Conservation (phyloP, 768 basidiomycete species). For the Kwoniella sp. region DNA sequence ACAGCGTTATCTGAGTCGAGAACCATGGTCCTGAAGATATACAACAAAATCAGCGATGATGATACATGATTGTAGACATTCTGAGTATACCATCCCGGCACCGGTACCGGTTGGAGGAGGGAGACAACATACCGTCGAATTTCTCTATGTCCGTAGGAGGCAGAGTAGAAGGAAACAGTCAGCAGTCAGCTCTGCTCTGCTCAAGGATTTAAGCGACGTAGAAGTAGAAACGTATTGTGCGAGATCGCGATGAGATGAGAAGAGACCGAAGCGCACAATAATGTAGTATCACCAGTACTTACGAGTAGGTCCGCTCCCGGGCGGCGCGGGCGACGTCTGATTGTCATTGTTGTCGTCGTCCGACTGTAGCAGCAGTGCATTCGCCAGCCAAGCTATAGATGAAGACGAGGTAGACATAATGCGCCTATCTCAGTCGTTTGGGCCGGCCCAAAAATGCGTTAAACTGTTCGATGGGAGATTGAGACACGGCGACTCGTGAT, state of each 20-base stretch:
- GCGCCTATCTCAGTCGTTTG: background rate
- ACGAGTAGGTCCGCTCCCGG: slow-evolving; percentile 48
- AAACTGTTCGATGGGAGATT: too few species aligned
- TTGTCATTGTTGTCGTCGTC: slow-evolving; percentile 18
- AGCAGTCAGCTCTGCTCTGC: too few species aligned
- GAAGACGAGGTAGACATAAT: background rate
- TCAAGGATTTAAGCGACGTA: background rate
- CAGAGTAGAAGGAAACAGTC: too few species aligned
- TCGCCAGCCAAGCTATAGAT: slow-evolving; percentile 6
- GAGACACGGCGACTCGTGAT: too few species aligned
- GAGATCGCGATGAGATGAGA: background rate
- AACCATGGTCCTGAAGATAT: slow-evolving; percentile 80
- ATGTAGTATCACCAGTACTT: too few species aligned
- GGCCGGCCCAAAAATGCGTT: too few species aligned
- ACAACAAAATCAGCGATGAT: too few species aligned
- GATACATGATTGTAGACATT: too few species aligned
- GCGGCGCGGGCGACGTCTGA: slow-evolving; percentile 27
- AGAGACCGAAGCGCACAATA: too few species aligned
- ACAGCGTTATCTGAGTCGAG: slow-evolving; percentile 80
- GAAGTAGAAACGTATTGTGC: too few species aligned
- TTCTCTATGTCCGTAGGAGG: slow-evolving; percentile 41
- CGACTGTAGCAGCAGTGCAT: background rate
- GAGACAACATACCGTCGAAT: slow-evolving; percentile 39
- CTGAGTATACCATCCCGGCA: too few species aligned
- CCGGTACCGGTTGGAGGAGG: too few species aligned